Conservation (phyloP, 305 asterid genomes). For the Fraxinus paxiana region DNA sequence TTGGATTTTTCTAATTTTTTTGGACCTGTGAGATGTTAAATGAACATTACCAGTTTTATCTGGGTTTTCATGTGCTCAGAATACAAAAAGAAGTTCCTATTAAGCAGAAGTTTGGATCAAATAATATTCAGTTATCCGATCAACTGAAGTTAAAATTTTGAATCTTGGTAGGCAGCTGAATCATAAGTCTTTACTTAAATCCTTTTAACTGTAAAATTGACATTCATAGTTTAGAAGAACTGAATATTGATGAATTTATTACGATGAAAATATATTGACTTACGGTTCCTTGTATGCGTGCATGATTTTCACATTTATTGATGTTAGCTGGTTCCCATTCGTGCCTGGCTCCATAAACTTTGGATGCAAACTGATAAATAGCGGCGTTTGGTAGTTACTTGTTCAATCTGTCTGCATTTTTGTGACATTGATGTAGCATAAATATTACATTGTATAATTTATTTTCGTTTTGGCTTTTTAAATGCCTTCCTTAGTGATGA, state of each 20-base stretch:
- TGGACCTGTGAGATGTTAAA: not conserved
- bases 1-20: not conserved
- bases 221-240: not conserved
- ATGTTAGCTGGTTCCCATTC: not conserved
- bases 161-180: not conserved
- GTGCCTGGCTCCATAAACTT: not conserved
- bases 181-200: not conserved
- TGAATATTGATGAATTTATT: not conserved
- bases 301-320: not conserved
- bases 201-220: not conserved
- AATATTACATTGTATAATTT: not conserved
- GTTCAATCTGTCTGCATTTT: not conserved
- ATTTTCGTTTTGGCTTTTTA: not conserved
- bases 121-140: not conserved
- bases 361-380: not conserved
- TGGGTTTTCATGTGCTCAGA: not conserved
- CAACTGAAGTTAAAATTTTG: not conserved
- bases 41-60: conserved; percentile 18
- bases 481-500: not conserved
- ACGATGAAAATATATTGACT: not conserved
- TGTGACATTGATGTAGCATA: not conserved
- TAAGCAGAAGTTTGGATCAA: not conserved
- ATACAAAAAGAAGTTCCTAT: not conserved
- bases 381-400: not conserved
- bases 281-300: not conserved